Percentiles rank a stretch among this genome's conserved stretches.
These are phyloP conservation scores for Marasmius oreades DNA, from an alignment of 1,284 basidiomycete genomes.

Conservation along the genomic window DNA sequence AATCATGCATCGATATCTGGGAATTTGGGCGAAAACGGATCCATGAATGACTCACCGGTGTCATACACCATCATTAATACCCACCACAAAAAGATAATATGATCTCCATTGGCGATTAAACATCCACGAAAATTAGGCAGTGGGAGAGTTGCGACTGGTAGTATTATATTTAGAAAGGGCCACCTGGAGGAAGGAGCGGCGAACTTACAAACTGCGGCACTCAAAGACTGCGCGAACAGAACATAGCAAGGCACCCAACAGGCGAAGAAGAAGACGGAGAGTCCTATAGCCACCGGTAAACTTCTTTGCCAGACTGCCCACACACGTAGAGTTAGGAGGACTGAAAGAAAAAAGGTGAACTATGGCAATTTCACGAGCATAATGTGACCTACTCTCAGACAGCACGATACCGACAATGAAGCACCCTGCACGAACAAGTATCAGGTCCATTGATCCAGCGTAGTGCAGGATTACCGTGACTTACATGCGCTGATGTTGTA, in stretches of 20 bases:
- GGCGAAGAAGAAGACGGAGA: neutral
- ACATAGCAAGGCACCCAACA: neutral
- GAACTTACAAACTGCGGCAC: neutral
- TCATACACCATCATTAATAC: neutral
- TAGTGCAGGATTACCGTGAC: neutral
- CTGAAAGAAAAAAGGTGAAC: neutral
- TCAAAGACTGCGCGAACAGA: neutral
- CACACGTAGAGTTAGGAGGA: neutral
- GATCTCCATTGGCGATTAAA: neutral
- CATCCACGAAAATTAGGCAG: neutral
- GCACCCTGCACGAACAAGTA: neutral
- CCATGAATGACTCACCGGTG: neutral
- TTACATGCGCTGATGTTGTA: neutral
- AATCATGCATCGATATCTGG: too few species aligned
- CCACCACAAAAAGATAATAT: neutral
- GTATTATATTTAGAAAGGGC: neutral
- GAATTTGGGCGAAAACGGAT: neutral
- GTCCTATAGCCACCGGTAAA: neutral
- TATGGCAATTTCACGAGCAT: neutral
- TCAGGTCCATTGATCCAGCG: neutral
- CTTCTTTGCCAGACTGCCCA: neutral
- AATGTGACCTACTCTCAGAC: neutral
- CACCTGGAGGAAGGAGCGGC: neutral
- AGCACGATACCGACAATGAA: neutral
- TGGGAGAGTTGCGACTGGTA: neutral